Percentiles rank a stretch among this genome's conserved stretches.
These are phyloP conservation scores for Xylariomycetidae sp. DNA, from an alignment of 2,329 filamentous ascomycete genomes.

Conservation along the genomic window DNA sequence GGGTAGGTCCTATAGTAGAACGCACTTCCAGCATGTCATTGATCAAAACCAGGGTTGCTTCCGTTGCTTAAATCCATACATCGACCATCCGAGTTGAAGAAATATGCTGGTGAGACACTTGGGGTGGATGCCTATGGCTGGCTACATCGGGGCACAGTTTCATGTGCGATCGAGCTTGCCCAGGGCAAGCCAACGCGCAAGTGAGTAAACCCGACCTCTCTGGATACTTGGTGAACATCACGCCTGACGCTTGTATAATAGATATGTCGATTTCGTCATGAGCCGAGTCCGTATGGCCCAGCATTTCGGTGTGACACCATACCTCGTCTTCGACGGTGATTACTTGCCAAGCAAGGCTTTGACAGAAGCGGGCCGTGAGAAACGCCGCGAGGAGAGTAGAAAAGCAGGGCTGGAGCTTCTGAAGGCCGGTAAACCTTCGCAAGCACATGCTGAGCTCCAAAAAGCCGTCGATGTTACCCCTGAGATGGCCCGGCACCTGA, in stretches of 20 bases:
- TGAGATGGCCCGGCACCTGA: conserved; percentile 87
- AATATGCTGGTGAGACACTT: conserved; percentile 80
- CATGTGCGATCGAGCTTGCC: conserved; percentile 87
- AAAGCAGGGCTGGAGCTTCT: conserved; percentile 73
- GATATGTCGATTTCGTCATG: conserved; percentile 87
- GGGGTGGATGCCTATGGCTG: conserved; percentile 98
- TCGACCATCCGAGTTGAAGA: conserved; percentile 78
- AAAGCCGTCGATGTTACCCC: conserved; percentile 96
- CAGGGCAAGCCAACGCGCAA: conserved; percentile 82
- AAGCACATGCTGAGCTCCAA: conserved; percentile 82
- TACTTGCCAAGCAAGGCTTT: conserved; percentile 88
- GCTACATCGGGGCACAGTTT: conserved; percentile 88
- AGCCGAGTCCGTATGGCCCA: conserved; percentile 89
- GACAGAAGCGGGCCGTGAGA: conserved; percentile 75
- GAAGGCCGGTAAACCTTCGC: conserved; percentile 71
- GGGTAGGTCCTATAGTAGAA: conserved; percentile 16
- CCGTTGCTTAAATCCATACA: conserved; percentile 96
- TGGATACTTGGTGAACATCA: neutral
- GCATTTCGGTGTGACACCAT: conserved; percentile 91
- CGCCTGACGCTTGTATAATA: conserved; percentile 29
- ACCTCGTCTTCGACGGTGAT: conserved; percentile 94
- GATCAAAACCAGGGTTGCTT: conserved; percentile 62
- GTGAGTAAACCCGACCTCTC: conserved; percentile 42
- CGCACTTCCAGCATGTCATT: neutral
- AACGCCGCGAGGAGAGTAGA: conserved; percentile 71